These are phyloP conservation scores for Acacia confusa DNA, from an alignment of 306 rosid genomes.

Conservation along the genomic window DNA sequence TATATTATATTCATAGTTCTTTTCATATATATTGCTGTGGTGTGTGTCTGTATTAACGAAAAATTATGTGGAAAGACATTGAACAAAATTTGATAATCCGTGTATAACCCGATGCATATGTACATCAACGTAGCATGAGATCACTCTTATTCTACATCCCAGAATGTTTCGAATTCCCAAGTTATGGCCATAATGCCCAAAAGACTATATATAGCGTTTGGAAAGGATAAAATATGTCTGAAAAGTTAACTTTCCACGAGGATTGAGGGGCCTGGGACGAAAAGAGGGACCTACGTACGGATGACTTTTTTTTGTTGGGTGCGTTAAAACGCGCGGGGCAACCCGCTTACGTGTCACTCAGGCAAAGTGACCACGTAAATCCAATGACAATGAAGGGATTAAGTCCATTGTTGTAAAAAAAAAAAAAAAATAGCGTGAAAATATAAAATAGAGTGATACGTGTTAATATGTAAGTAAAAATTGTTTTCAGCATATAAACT, in stretches of 20 bases:
- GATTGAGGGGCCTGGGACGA: neutral
- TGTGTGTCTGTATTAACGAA: neutral
- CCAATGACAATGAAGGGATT: no score
- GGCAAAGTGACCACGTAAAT: neutral
- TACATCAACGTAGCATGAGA: neutral
- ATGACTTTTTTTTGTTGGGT: no score
- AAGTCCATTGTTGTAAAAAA: no score
- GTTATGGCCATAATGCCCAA: neutral
- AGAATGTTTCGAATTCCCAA: neutral
- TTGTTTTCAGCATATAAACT: no score
- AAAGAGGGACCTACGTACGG: neutral
- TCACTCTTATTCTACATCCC: neutral
- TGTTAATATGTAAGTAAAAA: no score
- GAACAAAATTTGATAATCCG: neutral
- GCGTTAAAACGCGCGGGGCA: neutral
- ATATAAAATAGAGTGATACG: no score
- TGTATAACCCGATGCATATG: neutral
- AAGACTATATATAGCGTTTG: neutral
- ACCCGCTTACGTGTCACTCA: neutral
- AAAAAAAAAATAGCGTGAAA: no score
- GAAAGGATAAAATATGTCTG: neutral
- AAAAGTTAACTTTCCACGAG: neutral
- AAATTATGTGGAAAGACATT: neutral
- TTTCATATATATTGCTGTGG: neutral
- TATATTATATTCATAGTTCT: neutral